These are phyloP conservation scores for Lactarius indigo DNA, from an alignment of 768 basidiomycete genomes.

Conservation along the genomic window DNA sequence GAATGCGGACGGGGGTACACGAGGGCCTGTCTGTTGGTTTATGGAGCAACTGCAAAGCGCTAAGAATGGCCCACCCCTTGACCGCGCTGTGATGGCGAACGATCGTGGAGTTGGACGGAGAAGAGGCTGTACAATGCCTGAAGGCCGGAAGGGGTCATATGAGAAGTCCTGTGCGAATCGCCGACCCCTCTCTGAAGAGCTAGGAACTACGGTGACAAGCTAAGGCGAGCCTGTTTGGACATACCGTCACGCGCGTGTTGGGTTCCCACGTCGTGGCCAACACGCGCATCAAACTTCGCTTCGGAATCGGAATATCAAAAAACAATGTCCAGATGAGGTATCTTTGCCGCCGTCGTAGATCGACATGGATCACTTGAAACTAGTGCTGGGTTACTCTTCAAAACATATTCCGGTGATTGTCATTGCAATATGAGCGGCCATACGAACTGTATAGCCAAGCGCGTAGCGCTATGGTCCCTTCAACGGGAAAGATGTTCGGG, in stretches of 20 bases:
- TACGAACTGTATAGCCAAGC: background rate
- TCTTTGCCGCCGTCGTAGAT: background rate
- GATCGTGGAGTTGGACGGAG: background rate
- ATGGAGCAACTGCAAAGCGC: background rate
- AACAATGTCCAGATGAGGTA: background rate
- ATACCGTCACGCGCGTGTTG: too few species aligned
- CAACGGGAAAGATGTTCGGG: too few species aligned
- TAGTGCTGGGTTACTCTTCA: background rate
- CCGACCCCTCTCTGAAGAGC: background rate
- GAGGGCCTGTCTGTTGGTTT: background rate
- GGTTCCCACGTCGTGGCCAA: background rate
- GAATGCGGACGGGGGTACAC: background rate
- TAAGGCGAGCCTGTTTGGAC: too few species aligned
- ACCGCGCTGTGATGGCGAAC: background rate
- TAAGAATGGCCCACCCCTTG: background rate
- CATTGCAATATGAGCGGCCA: background rate
- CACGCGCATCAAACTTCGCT: background rate
- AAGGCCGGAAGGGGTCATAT: background rate
- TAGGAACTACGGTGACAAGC: background rate
- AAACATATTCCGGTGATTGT: background rate
- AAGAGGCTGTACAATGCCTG: background rate
- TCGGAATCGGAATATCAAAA: too few species aligned
- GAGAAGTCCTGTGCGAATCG: too few species aligned
- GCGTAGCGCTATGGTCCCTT: background rate
- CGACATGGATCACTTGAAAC: background rate